Percentiles rank a stretch among this genome's conserved stretches.
Evolutionary conservation across 2,329 filamentous ascomycete species (phyloP).

Genomic region (Penicillium expansum): DNA sequence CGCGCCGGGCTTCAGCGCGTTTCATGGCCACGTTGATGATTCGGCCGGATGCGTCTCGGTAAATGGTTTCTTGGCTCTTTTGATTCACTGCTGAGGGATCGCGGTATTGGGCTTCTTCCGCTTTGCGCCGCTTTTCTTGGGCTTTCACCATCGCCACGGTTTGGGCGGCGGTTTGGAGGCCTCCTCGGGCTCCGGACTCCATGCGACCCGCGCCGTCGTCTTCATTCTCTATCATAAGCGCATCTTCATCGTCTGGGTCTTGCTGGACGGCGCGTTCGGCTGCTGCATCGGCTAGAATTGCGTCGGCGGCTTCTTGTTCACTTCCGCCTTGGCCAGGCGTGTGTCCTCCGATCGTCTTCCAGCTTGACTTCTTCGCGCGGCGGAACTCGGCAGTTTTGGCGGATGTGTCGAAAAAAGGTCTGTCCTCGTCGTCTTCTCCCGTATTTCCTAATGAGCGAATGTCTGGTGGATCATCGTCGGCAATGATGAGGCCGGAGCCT

Average conservation of each 20-base stretch:
- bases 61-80: constrained; percentile 75
- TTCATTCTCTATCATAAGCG: constrained; percentile 44
- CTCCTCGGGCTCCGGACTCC: constrained; percentile 83
- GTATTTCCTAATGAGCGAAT: constrained; percentile 30
- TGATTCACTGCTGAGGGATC: constrained; percentile 41
- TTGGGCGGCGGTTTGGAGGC: constrained; percentile 77
- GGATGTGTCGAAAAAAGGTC: constrained; percentile 30
- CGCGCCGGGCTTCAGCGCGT: constrained; percentile 78
- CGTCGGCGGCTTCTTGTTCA: constrained; percentile 68
- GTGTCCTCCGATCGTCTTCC: constrained; percentile 66
- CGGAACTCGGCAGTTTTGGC: constrained; percentile 56
- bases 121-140: constrained; percentile 56
- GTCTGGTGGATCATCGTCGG: constrained; percentile 42
- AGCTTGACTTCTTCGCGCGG: constrained; percentile 72
- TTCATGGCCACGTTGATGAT: constrained; percentile 92
- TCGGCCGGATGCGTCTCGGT: constrained; percentile 91
- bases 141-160: constrained; percentile 69
- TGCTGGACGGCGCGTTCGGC: constrained; percentile 60
- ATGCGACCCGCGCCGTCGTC: constrained; percentile 57
- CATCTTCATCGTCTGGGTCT: constrained; percentile 47
- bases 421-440: constrained; percentile 38
- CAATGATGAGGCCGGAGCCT: constrained; percentile 39
- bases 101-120: constrained; percentile 43
- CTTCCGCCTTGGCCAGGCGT: constrained; percentile 8
- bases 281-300: constrained; percentile 70